Evolutionary conservation across 169 alveolate genomes (phyloP).

Genomic region (Plasmodium gallinaceum): DNA sequence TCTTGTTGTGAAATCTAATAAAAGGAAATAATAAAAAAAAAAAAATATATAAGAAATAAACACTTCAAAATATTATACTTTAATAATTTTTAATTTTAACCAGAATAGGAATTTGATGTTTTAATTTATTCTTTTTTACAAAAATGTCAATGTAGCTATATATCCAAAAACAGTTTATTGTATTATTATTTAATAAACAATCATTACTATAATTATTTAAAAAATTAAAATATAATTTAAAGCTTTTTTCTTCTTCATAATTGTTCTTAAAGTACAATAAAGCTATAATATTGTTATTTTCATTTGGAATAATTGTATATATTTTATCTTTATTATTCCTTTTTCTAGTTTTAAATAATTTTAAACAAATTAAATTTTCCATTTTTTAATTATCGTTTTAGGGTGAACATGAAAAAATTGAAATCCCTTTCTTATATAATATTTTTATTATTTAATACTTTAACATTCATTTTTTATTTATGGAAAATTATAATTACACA

Average conservation of each 20-base stretch:
- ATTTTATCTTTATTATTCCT: slow-evolving; percentile 20
- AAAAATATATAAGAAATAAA: neutral
- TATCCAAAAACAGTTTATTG: slow-evolving; percentile 36
- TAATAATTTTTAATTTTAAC: slow-evolving; percentile 6
- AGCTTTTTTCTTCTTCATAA: slow-evolving; percentile 19
- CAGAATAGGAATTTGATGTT: slow-evolving; percentile 58
- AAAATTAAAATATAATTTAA: slow-evolving; percentile 36
- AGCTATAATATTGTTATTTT: slow-evolving; percentile 44
- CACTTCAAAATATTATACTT: neutral
- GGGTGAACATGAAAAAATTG: neutral
- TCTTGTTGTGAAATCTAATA: slow-evolving; percentile 24
- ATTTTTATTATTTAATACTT: neutral
- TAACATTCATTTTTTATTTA: neutral
- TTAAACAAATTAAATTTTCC: slow-evolving; percentile 47
- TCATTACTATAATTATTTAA: slow-evolving; percentile 28
- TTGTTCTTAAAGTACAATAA: slow-evolving; percentile 18
- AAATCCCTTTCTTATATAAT: neutral
- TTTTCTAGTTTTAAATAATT: slow-evolving; percentile 42
- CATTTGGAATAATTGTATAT: slow-evolving; percentile 45
- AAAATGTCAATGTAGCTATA: slow-evolving; percentile 39
- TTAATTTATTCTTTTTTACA: slow-evolving; percentile 20
- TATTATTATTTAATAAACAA: slow-evolving; percentile 44
- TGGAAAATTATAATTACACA: neutral
- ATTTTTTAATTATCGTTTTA: neutral
- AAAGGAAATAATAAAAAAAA: neutral